Base-by-base conservation (phyloP, 176 grass and related monocot genomes). In the Metroxylon sagu region DNA sequence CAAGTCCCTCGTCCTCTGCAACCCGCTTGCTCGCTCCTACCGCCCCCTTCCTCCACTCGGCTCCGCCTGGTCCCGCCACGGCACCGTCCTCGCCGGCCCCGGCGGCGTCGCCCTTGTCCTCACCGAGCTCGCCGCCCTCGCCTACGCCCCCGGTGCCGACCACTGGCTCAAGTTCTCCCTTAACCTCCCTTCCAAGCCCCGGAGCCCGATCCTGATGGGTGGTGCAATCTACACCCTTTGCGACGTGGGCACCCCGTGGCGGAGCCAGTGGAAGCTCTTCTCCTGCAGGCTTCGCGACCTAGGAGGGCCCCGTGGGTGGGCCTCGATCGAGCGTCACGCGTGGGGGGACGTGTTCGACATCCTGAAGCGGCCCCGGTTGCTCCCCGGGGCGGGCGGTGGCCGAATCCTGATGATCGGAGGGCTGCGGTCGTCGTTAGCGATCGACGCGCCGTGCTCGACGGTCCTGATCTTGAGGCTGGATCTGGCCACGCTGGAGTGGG, bases 261-360 rank as follows among this genome's bases (percentile, higher is more conserved):
- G 94, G 51, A 98, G 74, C 85, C 94, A 92, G 74, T 98, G 94
- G 94, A 92, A 90, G 64, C 85, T 98, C 62, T 98, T 89, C 76
- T 91, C 88, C 58, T 98, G 94, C 82, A 79, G 77, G 31, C 82
- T 98, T 1, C 16, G 64, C 57, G 70, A 14, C 53, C 74, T 92
- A 61, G 81, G 73, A 1, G 53, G 59, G 7, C 30, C 84, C 25
- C 77, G 87, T 1, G 83, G 83, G 25, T 98, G 94, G 94, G 88
- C 79, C 21, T 76, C 88, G 17, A 75, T 98, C 0, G 88, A 98
- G 67, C 73, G 71, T 17, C 48, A 85, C 18, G 58, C 60, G 0
- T 92, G 93, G 93, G 76, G 82, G 2, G 88, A 98, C 53, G 88
- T 98, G 64, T 89, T 98, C 48, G 87, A 98, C 79, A 68, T 98